Percentiles rank a stretch among this genome's conserved stretches.
Conservation (phyloP, 2,329 filamentous ascomycete genomes). For the Lomentospora prolificans region DNA sequence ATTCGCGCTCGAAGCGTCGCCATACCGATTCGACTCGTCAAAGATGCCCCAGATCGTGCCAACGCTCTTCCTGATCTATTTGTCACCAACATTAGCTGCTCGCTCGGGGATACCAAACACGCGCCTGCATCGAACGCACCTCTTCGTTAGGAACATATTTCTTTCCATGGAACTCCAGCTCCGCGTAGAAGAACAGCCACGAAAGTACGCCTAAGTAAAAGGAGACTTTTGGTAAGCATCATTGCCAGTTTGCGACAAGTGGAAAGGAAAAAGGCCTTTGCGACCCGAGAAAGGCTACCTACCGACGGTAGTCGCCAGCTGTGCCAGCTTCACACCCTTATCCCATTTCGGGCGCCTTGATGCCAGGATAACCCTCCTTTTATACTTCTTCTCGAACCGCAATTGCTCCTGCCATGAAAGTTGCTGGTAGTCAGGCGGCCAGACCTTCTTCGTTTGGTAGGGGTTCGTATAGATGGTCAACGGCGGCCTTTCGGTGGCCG, state of each 20-base stretch:
- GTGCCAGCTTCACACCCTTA: slow-evolving; percentile 54
- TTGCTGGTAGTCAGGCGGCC: slow-evolving; percentile 67
- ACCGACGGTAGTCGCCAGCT: slow-evolving; percentile 51
- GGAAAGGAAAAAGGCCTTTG: neutral
- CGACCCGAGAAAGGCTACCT: slow-evolving; percentile 20
- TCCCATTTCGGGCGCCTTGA: slow-evolving; percentile 54
- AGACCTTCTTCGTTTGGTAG: slow-evolving; percentile 59
- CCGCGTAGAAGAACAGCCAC: slow-evolving; percentile 30
- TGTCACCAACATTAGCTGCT: neutral
- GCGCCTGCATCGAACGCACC: slow-evolving; percentile 21
- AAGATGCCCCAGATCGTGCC: slow-evolving; percentile 28
- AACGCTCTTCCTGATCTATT: slow-evolving; percentile 26
- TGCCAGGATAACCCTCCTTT: slow-evolving; percentile 55
- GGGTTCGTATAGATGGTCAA: slow-evolving; percentile 39
- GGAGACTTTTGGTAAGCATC: slow-evolving; percentile 9
- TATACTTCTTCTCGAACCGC: slow-evolving; percentile 68
- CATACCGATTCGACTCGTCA: slow-evolving; percentile 31
- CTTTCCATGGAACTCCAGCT: slow-evolving; percentile 34
- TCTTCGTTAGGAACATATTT: slow-evolving; percentile 32
- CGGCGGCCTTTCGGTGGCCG: slow-evolving; percentile 17
- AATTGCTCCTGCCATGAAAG: slow-evolving; percentile 66
- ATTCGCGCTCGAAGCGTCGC: slow-evolving; percentile 23
- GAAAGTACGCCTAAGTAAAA: slow-evolving; percentile 22
- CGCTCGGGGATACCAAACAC: neutral
- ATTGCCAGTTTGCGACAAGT: neutral